These are phyloP conservation scores for Kodamaea neixiangensis DNA, from an alignment of 805 yeast species.

Conservation along the genomic window DNA sequence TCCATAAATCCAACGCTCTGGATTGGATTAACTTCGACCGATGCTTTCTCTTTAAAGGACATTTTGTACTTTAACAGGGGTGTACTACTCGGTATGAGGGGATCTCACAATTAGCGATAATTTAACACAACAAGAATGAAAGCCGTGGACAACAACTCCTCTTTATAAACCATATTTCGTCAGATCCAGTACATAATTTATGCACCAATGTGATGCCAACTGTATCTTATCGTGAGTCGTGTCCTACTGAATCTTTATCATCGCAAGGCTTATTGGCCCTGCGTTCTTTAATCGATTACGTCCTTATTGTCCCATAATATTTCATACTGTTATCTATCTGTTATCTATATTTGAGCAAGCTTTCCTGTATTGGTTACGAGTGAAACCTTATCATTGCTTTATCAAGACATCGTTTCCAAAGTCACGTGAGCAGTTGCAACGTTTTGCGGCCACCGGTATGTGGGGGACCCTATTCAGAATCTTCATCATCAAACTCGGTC, in stretches of 20 bases:
- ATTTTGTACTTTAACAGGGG: slow-evolving; percentile 13
- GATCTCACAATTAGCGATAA: background rate
- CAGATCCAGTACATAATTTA: background rate
- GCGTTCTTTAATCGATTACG: background rate
- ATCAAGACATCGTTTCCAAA: background rate
- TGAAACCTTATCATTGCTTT: background rate
- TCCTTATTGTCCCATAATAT: background rate
- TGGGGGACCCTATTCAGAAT: slow-evolving; percentile 1
- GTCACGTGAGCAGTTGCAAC: background rate
- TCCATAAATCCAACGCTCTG: slow-evolving; percentile 12
- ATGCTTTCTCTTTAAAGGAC: slow-evolving; percentile 7
- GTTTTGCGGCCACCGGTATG: background rate
- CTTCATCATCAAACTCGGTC: slow-evolving; percentile 9
- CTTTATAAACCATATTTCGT: background rate
- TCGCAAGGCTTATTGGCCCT: background rate
- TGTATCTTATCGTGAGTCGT: background rate
- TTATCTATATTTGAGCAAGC: background rate
- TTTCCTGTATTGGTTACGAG: background rate
- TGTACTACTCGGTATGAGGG: background rate
- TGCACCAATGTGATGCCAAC: background rate
- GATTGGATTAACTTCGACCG: slow-evolving; percentile 10
- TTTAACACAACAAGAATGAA: background rate
- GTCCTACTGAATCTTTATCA: background rate
- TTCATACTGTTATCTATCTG: background rate
- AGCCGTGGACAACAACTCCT: background rate